Conservation (phyloP, 768 basidiomycete species). For the Mycena capillaripes region DNA sequence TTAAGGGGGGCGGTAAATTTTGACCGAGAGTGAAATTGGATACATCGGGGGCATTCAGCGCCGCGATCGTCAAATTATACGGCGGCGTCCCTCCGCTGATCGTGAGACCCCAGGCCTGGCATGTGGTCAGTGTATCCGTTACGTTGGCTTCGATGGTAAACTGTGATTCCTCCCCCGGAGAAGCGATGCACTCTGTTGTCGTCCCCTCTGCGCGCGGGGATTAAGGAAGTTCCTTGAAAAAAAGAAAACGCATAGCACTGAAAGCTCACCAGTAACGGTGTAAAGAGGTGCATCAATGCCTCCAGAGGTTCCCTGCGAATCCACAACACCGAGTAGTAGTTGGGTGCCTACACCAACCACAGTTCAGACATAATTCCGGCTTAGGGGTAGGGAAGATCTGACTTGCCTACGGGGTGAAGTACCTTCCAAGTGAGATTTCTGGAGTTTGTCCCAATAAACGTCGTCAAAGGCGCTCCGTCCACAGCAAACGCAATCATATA, state of each 20-base stretch:
- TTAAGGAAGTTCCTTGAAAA: neutral
- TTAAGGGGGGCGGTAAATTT: neutral
- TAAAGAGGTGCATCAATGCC: conserved; percentile 46
- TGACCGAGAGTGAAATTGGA: conserved; percentile 54
- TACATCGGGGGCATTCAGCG: conserved; percentile 47
- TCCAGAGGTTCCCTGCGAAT: conserved; percentile 51
- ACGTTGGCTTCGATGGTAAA: conserved; percentile 54
- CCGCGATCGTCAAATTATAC: conserved; percentile 53
- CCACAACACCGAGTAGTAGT: conserved; percentile 53
- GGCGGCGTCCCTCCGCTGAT: conserved; percentile 58
- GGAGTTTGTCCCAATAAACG: conserved; percentile 46
- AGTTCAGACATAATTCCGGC: neutral
- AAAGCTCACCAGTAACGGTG: conserved; percentile 46
- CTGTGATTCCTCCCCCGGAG: conserved; percentile 35
- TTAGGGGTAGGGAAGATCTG: conserved; percentile 6
- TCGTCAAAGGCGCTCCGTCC: conserved; percentile 43
- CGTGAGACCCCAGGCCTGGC: conserved; percentile 56
- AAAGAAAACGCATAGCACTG: conserved; percentile 20
- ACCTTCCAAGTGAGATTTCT: conserved; percentile 51
- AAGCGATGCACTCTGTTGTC: conserved; percentile 47
- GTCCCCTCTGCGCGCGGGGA: conserved; percentile 43
- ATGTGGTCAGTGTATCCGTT: conserved; percentile 51
- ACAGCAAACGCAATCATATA: conserved; percentile 51
- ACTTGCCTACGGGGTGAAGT: conserved; percentile 48
- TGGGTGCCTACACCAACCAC: conserved; percentile 47